Base-by-base conservation (phyloP, 1,284 basidiomycete genomes). In the Ganoderma resinaceum region DNA sequence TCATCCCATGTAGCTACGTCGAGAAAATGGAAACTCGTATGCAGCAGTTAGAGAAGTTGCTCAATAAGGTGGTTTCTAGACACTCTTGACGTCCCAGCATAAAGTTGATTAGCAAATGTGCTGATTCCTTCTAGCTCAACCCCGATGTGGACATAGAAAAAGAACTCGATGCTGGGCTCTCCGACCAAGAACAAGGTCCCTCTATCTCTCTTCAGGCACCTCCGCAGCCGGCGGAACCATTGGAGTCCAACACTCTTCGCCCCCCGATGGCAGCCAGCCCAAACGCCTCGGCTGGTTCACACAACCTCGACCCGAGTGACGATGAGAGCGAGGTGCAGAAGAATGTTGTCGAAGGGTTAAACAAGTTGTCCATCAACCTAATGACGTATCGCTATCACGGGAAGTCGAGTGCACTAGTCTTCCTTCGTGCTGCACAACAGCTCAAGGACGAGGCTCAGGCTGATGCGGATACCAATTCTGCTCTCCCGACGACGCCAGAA, bases 11-110 rank as follows among this genome's bases (percentile, higher is more conserved):
- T 38, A 90, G 89, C 63, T 92, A 92, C 80, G 86, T 93, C 31
- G 91, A 93, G 75, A 87, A 86, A 43, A 80, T 94, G 3, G 92
- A 94, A 78, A 85, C 82, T 42, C 84, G 92, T 14, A 83, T 93
- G n/a, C 87, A 89, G 65, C 89, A 89, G 72, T 88, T 94, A 86
- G 91, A 94, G 79, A 82, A 80, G 58, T 80, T 94, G 0, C 77
- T 93, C 26, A 82, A 81, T 66, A 86, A 86, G 79, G 90, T 89
- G 72, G 61, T 84, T 78, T 14, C 33, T 5, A n/a, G 40, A 40
- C 33, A 26, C 35, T 31, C 18, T 7, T 20, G 33, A 14, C 61
- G 23, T n/a, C 29, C 26, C 33, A 16, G 33, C 38, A 29, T 38
- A 23, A n/a, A n/a, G n/a, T 37, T 2, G 1, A 52, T 12, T 12